These are phyloP conservation scores for Rhexocercosporidium sp. DNA, from an alignment of 2,329 filamentous ascomycete species.

Conservation along the genomic window DNA sequence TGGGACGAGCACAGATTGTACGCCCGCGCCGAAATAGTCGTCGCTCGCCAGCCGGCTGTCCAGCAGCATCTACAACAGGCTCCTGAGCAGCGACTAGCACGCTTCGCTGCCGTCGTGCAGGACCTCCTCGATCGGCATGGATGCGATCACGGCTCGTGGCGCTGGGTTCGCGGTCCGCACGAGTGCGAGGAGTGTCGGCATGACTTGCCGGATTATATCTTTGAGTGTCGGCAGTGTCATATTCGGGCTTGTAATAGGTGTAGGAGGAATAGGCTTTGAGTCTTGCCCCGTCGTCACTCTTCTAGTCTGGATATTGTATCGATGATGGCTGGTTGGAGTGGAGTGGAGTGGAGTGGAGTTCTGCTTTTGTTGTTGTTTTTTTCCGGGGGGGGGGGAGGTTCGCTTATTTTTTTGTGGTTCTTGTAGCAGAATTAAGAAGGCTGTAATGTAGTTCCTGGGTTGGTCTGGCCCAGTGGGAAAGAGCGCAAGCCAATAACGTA, in stretches of 20 bases:
- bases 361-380: no score
- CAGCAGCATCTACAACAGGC: background rate
- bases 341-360: background rate
- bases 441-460: no score
- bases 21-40: conserved; percentile 42
- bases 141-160: conserved; percentile 49
- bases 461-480: no score
- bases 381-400: no score
- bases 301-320: background rate
- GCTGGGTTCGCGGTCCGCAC: conserved; percentile 40
- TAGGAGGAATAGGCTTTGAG: conserved; percentile 49
- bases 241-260: conserved; percentile 54
- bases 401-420: no score
- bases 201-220: conserved; percentile 50
- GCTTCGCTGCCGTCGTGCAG: conserved; percentile 32
- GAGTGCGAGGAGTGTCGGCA: conserved; percentile 52
- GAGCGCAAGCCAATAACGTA: no score
- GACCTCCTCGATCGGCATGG: conserved; percentile 47
- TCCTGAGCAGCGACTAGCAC: conserved; percentile 1
- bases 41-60: conserved; percentile 29
- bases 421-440: no score
- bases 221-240: conserved; percentile 52
- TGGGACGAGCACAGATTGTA: conserved; percentile 47
- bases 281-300: no score
- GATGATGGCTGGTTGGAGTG: background rate